Evolutionary conservation across 1,284 basidiomycete genomes (phyloP).

Genomic region (Stygiomarasmius scandens): DNA sequence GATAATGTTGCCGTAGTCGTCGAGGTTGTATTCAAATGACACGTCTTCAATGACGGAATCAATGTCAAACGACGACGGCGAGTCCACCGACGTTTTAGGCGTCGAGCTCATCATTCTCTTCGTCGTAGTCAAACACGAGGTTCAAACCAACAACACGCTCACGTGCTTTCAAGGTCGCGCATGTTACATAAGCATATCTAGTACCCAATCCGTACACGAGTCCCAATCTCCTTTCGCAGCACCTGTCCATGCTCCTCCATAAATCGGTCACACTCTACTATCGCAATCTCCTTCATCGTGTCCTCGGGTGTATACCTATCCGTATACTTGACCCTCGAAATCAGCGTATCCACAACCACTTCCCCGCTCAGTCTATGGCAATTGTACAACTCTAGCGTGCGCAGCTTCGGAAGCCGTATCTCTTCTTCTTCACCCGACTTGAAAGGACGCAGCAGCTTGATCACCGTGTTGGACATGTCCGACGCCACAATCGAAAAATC

Average conservation of each 20-base stretch:
- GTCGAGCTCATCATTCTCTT: not conserved
- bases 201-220: slow-evolving; percentile 3
- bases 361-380: slow-evolving; percentile 66
- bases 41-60: slow-evolving; percentile 66
- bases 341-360: slow-evolving; percentile 54
- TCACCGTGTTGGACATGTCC: slow-evolving; percentile 75
- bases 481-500: slow-evolving; percentile 74
- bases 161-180: not conserved
- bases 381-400: slow-evolving; percentile 53
- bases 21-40: slow-evolving; percentile 69
- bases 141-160: not conserved
- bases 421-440: not conserved
- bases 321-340: slow-evolving; percentile 50
- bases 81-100: slow-evolving; percentile 24
- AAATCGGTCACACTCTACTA: slow-evolving; percentile 53
- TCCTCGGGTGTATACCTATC: slow-evolving; percentile 33
- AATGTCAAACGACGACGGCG: slow-evolving; percentile 54
- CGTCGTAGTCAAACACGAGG: not conserved
- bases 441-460: slow-evolving; percentile 54
- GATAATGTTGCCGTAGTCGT: slow-evolving; percentile 61
- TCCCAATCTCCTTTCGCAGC: slow-evolving; percentile 42
- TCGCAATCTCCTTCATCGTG: slow-evolving; percentile 45
- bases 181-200: not conserved
- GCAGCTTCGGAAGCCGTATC: slow-evolving; percentile 57
- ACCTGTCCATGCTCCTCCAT: slow-evolving; percentile 38